Evolutionary conservation across 192 early-diverging fungal species (phyloP).

Genomic region (Globomyces pollinis-pini): DNA sequence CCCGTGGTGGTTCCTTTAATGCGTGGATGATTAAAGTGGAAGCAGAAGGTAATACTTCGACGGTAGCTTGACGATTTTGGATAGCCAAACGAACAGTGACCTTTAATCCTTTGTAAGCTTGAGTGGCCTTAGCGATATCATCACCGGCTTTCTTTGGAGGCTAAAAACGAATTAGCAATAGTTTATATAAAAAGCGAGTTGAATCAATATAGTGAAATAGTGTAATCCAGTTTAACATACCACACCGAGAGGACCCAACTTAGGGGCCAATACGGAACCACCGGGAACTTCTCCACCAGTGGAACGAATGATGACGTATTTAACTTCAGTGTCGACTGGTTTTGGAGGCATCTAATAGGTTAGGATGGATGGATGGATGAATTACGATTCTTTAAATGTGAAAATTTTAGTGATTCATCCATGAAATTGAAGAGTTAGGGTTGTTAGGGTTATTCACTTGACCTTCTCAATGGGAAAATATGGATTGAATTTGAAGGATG

Average conservation of each 20-base stretch:
- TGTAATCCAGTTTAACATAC: slow-evolving; percentile 4
- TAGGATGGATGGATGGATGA: too few relatives aligned
- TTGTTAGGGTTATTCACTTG: too few relatives aligned
- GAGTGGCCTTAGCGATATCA: slow-evolving; percentile 99
- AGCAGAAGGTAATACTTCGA: slow-evolving; percentile 93
- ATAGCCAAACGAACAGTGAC: slow-evolving; percentile 98
- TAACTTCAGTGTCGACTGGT: slow-evolving; percentile 5
- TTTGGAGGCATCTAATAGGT: slow-evolving; percentile 13
- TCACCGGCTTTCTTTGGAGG: slow-evolving; percentile 99
- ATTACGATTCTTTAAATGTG: too few relatives aligned
- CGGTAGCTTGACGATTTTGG: slow-evolving; percentile 98
- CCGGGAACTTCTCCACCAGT: slow-evolving; percentile 98
- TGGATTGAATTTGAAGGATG: too few relatives aligned
- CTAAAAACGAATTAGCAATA: slow-evolving; percentile 3
- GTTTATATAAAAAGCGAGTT: neutral
- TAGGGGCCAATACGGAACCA: slow-evolving; percentile 95
- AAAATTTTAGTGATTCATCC: too few relatives aligned
- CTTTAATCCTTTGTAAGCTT: slow-evolving; percentile 98
- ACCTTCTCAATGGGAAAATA: too few relatives aligned
- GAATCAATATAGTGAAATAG: neutral
- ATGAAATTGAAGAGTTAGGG: too few relatives aligned
- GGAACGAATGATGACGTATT: slow-evolving; percentile 79
- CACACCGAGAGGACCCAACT: slow-evolving; percentile 99
- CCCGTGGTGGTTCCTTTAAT: slow-evolving; percentile 93
- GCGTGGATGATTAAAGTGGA: slow-evolving; percentile 95